Evolutionary conservation across 2,329 filamentous ascomycete genomes (phyloP), one percentile per base, ranked within the genome.

Genomic region (Aspergillus sp.): DNA sequence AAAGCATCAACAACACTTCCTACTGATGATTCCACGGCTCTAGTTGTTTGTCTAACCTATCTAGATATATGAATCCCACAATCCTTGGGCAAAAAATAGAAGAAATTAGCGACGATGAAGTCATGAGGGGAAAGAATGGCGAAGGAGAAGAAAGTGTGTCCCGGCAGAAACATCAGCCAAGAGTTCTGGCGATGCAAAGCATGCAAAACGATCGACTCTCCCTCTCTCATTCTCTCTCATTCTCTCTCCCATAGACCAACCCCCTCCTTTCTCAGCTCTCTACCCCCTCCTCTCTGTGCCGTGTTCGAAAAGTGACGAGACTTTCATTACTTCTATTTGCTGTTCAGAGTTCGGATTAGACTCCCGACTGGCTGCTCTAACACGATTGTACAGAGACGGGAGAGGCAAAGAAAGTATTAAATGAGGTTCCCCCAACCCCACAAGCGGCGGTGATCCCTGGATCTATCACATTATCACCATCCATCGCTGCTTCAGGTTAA

Each of bases 391-490:
- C 27, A 30, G 27, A 30, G 27, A 30, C 13, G 47, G 23, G 47
- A 32, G 8, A 30, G 47, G 47, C 47, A 30, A 27, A 21, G 41
- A 44, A 21, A 32, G 15, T n/a, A 50, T 49, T 32, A 32, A 19
- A 32, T 17, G 55, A 39, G 15, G 10, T 51, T 19, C 19, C 23
- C 30, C 54, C 32, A 52, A 52, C 25, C 27, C 30, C 54, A 41
- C 55, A 50, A 39, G 19, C 58, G 52, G 25, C 27, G 36, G 30
- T 44, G 27, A 61, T 49, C 52, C 7, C 15, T 36, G 49, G 50
- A 63, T 58, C 50, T 42, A 60, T 66, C 60, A 65, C 64, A 64
- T 59, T 62, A 61, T 66, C 61, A 62, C 63, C 50, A 10, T 57
- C 52, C 48, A 54, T 53, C 60, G 41, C 32, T 54, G 60, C 56